Evolutionary conservation across 2,329 filamentous ascomycete species (phyloP), one percentile per base, ranked within the genome.

Genomic region (Paraphoma sp.): DNA sequence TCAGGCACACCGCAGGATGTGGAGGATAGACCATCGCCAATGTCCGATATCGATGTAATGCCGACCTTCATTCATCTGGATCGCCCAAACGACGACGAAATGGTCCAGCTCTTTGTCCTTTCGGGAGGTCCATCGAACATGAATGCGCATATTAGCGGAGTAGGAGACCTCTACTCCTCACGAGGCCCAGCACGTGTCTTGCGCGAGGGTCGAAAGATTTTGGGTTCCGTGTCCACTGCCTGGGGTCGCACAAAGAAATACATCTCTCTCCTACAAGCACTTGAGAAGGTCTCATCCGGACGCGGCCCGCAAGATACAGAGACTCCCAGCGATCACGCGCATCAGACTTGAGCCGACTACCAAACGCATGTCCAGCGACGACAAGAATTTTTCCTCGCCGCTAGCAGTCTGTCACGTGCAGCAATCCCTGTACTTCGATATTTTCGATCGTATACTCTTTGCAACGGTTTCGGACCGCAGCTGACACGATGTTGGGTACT

Each of bases 41-140:
- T 44, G 4, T 47, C 53, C 4, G 47, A 53, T 16, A 14, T 31
- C 6, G 53, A 59, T 6, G 62, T 62, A 1, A 70, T 75, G n/a
- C 77, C 79, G 0, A 77, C 72, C 0, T 81, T 82, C 10, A 83
- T 86, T 36, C 79, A 82, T 23, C 73, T 87, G 0, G 85, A 87
- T 54, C 76, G 83, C 12, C 84, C 84, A 0, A 81, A 80, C 2
- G 83, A 86, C 57, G 84, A 87, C 63, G 84, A 86, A 58, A 78
- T 86, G 49, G 83, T 86, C 1, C 84, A 87, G 61, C 70, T 81
- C 1, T 86, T 84, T 65, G 83, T 87, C 0, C 74, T 80, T 11
- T 76, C 79, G 11, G 84, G 84, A 2, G 53, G 48, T 9, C 31
- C 51, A 1, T 28, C 51, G 3, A 45, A 43, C 11, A 60, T 57